Conservation (phyloP, 352 stramenopile species). For the Phytopythium sindhum region DNA sequence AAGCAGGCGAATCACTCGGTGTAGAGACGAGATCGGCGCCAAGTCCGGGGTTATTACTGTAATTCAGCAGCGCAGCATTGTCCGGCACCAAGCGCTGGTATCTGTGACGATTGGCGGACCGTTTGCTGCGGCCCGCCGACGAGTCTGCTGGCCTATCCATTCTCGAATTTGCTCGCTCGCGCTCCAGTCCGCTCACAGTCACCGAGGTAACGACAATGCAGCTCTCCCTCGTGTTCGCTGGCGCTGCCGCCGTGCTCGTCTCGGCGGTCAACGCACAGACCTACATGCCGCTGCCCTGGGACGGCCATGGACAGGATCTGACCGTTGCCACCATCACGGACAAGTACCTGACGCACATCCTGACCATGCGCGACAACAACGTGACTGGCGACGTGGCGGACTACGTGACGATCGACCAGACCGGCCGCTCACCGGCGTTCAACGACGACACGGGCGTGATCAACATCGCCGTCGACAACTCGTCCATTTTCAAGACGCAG, state of each 20-base stretch:
- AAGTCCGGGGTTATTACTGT: background rate
- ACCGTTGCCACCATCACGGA: conserved; percentile 47
- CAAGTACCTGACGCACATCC: conserved; percentile 63
- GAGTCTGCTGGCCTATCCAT: conserved; percentile 1
- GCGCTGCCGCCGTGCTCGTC: conserved; percentile 21
- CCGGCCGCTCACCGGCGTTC: conserved; percentile 37
- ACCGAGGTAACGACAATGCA: conserved; percentile 15
- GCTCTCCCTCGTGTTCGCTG: conserved; percentile 25
- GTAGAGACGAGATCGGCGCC: background rate
- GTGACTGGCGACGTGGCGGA: conserved; percentile 31
- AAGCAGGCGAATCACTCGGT: background rate
- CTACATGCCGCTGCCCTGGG: conserved; percentile 39
- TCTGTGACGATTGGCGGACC: background rate
- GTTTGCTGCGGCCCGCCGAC: background rate
- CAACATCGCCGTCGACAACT: conserved; percentile 41
- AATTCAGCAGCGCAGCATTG: background rate
- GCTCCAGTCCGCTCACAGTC: conserved; percentile 3
- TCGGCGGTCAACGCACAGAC: conserved; percentile 11
- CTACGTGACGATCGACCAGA: conserved; percentile 42
- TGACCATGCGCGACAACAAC: conserved; percentile 47
- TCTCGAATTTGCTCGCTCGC: conserved; percentile 15
- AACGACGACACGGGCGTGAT: conserved; percentile 58
- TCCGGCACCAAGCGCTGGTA: background rate
- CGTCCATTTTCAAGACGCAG: conserved; percentile 43
- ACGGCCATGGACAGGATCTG: conserved; percentile 46